Conservation (phyloP, 495 filamentous ascomycete genomes). For the Penicillium fimorum region DNA sequence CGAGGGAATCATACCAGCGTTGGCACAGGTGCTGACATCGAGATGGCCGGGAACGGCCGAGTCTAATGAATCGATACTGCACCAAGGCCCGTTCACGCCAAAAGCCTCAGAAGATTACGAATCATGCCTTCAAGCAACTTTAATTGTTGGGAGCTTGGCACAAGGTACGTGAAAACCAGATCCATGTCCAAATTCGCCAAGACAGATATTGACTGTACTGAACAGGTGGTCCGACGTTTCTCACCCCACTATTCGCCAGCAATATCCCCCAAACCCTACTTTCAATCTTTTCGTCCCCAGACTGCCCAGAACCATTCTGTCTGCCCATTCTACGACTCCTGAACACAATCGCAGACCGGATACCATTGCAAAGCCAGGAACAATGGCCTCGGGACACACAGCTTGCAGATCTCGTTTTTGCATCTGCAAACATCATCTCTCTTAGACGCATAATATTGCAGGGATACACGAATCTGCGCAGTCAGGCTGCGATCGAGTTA, state of each 20-base stretch:
- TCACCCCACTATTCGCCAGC: constrained; percentile 68
- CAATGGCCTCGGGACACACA: constrained; percentile 42
- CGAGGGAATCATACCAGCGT: constrained; percentile 63
- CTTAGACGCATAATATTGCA: constrained; percentile 65
- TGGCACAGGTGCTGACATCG: constrained; percentile 59
- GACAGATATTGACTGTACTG: constrained; percentile 14
- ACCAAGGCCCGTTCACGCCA: constrained; percentile 16
- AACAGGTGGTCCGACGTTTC: constrained; percentile 76
- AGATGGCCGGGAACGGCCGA: constrained; percentile 35
- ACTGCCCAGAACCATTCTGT: constrained; percentile 62
- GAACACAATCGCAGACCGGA: constrained; percentile 66
- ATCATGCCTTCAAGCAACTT: constrained; percentile 72
- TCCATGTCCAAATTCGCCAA: neutral
- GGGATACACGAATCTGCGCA: constrained; percentile 42
- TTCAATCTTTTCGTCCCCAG: constrained; percentile 60
- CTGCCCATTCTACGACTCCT: constrained; percentile 73
- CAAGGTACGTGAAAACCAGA: constrained; percentile 57
- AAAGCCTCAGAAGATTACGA: constrained; percentile 54
- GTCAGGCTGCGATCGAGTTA: constrained; percentile 67
- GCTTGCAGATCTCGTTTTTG: constrained; percentile 67
- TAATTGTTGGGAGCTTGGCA: constrained; percentile 79
- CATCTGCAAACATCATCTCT: constrained; percentile 52
- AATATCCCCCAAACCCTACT: constrained; percentile 65
- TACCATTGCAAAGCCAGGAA: constrained; percentile 50
- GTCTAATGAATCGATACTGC: constrained; percentile 31